Percentiles rank a stretch among this genome's conserved stretches.
Conservation (phyloP, 352 stramenopile genomes). For the Phytophthora agathidicida region DNA sequence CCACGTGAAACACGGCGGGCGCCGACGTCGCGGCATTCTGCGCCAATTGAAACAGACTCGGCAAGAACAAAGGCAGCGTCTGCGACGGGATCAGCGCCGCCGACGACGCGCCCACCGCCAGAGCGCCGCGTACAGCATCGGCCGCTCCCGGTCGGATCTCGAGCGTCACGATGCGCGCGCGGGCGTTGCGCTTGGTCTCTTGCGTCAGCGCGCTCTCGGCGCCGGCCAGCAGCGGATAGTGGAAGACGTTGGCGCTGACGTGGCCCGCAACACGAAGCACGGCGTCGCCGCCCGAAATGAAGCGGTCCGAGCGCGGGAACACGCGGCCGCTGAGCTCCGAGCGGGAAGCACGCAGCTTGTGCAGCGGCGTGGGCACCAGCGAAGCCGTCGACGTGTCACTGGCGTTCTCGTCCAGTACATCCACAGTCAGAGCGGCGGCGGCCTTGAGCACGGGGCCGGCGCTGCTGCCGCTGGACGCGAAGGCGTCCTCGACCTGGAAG, state of each 20-base stretch:
- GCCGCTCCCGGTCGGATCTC: slow-evolving; percentile 65
- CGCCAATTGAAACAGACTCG: slow-evolving; percentile 68
- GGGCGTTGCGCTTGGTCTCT: slow-evolving; percentile 23
- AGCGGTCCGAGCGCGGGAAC: slow-evolving; percentile 49
- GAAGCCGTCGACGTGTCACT: slow-evolving; percentile 39
- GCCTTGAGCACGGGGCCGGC: slow-evolving; percentile 6
- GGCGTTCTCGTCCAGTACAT: slow-evolving; percentile 31
- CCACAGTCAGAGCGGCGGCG: slow-evolving; percentile 16
- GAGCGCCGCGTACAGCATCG: slow-evolving; percentile 60
- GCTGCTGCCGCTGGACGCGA: slow-evolving; percentile 14
- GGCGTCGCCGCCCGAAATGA: slow-evolving; percentile 60
- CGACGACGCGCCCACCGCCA: slow-evolving; percentile 55
- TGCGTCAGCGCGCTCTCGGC: slow-evolving; percentile 9
- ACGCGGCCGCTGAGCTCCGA: slow-evolving; percentile 35
- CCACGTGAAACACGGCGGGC: slow-evolving; percentile 66
- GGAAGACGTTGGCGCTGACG: slow-evolving; percentile 67
- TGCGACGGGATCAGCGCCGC: slow-evolving; percentile 71
- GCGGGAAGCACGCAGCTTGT: slow-evolving; percentile 10
- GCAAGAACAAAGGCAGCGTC: slow-evolving; percentile 76
- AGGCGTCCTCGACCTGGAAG: slow-evolving; percentile 41
- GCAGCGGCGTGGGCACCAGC: slow-evolving; percentile 14
- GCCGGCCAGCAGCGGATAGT: slow-evolving; percentile 55
- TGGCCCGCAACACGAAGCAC: slow-evolving; percentile 65
- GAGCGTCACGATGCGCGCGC: slow-evolving; percentile 67
- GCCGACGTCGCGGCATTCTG: slow-evolving; percentile 33